A percentile compares a stretch with the other conserved stretches of the same genome.
Conservation (phyloP, 2,329 filamentous ascomycete genomes). For the Clonostachys rosea region DNA sequence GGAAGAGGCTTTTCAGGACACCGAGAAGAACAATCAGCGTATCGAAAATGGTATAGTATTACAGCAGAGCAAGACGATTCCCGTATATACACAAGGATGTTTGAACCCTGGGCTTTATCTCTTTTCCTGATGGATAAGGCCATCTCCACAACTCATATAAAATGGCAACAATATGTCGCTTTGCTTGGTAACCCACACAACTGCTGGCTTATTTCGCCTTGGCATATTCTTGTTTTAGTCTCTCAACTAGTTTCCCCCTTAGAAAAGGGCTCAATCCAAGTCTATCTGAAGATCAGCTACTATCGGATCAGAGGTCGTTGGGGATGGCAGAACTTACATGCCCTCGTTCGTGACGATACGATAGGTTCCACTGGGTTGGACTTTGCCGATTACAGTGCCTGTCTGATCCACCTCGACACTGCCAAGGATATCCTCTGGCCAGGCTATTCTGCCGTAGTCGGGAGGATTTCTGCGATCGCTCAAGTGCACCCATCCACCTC, state of each 20-base stretch:
- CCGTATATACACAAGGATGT: no score
- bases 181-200: background rate
- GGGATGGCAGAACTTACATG: conserved; percentile 45
- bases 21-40: no score
- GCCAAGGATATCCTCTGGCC: conserved; percentile 66
- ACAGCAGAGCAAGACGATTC: no score
- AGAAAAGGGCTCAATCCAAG: conserved; percentile 50
- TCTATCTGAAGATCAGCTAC: conserved; percentile 19
- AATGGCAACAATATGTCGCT: no score
- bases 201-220: conserved; percentile 8
- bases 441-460: conserved; percentile 64
- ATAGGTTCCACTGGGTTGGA: conserved; percentile 58
- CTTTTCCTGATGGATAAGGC: no score
- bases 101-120: no score
- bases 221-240: conserved; percentile 41
- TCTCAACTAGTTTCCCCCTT: conserved; percentile 43
- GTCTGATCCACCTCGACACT: conserved; percentile 58
- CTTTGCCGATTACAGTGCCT: conserved; percentile 53
- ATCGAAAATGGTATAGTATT: no score
- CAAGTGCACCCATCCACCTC: conserved; percentile 61
- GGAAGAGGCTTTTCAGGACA: no score
- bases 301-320: background rate
- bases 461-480: conserved; percentile 60
- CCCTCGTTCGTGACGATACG: conserved; percentile 61
- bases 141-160: no score